Evolutionary conservation across 768 basidiomycete genomes (phyloP).

Genomic region (Chalciporus chontae): DNA sequence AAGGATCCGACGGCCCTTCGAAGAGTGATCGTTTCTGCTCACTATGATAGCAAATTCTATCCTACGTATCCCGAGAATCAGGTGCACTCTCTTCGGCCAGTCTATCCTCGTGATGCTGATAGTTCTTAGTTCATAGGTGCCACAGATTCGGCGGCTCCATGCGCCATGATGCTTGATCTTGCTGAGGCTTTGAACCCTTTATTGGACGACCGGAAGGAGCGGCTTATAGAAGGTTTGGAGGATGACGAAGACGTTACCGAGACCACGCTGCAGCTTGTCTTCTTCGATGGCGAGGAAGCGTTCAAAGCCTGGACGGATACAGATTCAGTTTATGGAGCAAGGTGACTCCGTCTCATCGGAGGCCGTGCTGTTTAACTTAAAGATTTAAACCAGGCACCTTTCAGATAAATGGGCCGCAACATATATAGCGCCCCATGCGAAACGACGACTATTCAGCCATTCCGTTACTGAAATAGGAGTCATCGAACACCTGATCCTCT

Average conservation of each 20-base stretch:
- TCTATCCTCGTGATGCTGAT: slow-evolving; percentile 6
- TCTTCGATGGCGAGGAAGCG: slow-evolving; percentile 98
- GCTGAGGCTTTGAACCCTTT: slow-evolving; percentile 80
- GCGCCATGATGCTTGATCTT: slow-evolving; percentile 90
- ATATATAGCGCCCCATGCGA: slow-evolving; percentile 57
- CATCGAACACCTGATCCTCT: slow-evolving; percentile 88
- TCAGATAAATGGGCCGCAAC: slow-evolving; percentile 79
- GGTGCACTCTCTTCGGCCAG: slow-evolving; percentile 38
- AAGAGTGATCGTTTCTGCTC: slow-evolving; percentile 85
- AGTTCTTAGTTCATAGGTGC: slow-evolving; percentile 84
- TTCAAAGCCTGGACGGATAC: slow-evolving; percentile 84
- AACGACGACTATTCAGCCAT: slow-evolving; percentile 55
- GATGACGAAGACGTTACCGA: slow-evolving; percentile 77
- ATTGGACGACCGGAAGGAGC: slow-evolving; percentile 55
- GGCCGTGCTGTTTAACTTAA: neutral
- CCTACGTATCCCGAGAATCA: slow-evolving; percentile 66
- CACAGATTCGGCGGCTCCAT: slow-evolving; percentile 94
- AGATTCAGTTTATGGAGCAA: slow-evolving; percentile 94
- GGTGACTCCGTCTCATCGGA: slow-evolving; percentile 40
- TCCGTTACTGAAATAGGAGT: slow-evolving; percentile 61
- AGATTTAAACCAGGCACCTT: slow-evolving; percentile 60
- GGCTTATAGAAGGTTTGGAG: slow-evolving; percentile 51
- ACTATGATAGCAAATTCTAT: slow-evolving; percentile 92
- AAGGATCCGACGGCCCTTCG: slow-evolving; percentile 84
- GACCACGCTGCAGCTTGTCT: slow-evolving; percentile 87